Percentiles rank a stretch among this genome's conserved stretches.
Conservation (phyloP, 495 filamentous ascomycete genomes). For the Aspergillus hancockii region DNA sequence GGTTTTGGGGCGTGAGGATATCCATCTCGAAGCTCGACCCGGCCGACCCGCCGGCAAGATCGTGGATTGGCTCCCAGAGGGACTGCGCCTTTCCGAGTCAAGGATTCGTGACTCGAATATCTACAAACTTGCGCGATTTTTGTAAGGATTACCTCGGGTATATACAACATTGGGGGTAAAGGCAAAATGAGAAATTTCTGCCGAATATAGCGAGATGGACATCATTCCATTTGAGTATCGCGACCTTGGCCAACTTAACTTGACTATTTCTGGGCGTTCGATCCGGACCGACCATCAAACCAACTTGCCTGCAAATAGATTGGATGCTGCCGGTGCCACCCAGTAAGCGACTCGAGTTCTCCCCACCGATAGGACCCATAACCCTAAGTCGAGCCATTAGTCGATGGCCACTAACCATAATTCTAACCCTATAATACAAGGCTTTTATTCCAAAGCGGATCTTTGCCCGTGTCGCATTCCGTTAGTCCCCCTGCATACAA, state of each 20-base stretch:
- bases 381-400: not conserved
- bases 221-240: not conserved
- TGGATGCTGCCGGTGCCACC: not conserved
- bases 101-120: constrained; percentile 10
- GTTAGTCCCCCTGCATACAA: not conserved
- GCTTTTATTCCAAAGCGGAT: constrained; percentile 1
- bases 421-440: constrained; percentile 1
- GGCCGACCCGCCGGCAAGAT: constrained; percentile 18
- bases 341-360: not conserved
- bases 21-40: constrained; percentile 7
- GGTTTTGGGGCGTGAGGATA: constrained; percentile 15
- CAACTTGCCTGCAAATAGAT: not conserved
- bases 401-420: not conserved
- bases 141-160: constrained; percentile 4
- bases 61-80: constrained; percentile 18
- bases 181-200: not conserved
- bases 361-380: not conserved
- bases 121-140: constrained; percentile 10
- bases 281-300: not conserved
- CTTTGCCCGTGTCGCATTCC: not conserved
- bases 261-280: not conserved
- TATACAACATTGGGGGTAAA: not conserved
- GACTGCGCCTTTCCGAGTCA: constrained; percentile 13
- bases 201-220: not conserved
- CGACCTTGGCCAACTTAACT: not conserved